Evolutionary conservation across 352 stramenopile genomes (phyloP).

Genomic region (Phytophthora niederhauseri): DNA sequence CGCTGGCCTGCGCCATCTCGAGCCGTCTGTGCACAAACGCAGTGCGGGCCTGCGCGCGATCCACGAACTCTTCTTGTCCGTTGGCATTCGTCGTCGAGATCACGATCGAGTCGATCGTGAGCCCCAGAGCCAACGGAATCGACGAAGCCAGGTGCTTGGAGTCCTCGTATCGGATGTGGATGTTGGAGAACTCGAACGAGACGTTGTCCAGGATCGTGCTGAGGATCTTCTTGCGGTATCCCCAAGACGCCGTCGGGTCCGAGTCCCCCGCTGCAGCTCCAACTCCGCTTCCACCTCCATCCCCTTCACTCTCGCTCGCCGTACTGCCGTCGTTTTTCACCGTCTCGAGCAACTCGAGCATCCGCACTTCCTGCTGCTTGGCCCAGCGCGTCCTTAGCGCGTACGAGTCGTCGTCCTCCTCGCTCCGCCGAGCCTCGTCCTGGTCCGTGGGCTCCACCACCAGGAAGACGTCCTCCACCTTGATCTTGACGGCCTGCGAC

Average conservation of each 20-base stretch:
- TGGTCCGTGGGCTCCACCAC: slow-evolving; percentile 73
- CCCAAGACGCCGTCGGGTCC: slow-evolving; percentile 67
- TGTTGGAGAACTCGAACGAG: slow-evolving; percentile 80
- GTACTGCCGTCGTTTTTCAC: slow-evolving; percentile 51
- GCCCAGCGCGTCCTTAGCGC: slow-evolving; percentile 65
- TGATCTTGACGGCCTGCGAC: slow-evolving; percentile 76
- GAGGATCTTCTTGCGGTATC: slow-evolving; percentile 82
- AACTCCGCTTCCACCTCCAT: not conserved
- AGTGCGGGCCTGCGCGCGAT: slow-evolving; percentile 76
- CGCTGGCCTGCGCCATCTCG: slow-evolving; percentile 57
- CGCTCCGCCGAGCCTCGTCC: slow-evolving; percentile 38
- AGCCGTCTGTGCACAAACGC: slow-evolving; percentile 83
- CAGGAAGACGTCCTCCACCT: slow-evolving; percentile 79
- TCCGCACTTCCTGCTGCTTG: slow-evolving; percentile 84
- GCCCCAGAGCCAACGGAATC: slow-evolving; percentile 63
- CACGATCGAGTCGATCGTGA: slow-evolving; percentile 80
- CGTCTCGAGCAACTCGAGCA: slow-evolving; percentile 79
- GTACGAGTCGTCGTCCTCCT: slow-evolving; percentile 63
- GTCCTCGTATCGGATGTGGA: slow-evolving; percentile 87
- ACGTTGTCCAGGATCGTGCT: slow-evolving; percentile 88
- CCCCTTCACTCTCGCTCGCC: slow-evolving; percentile 24
- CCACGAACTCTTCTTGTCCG: slow-evolving; percentile 78
- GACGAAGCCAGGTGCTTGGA: slow-evolving; percentile 64
- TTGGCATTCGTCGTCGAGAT: slow-evolving; percentile 83
- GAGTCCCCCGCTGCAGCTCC: slow-evolving; percentile 14